Evolutionary conservation across 176 grass and related monocot genomes (phyloP).

Genomic region (Musa schizocarpa): DNA sequence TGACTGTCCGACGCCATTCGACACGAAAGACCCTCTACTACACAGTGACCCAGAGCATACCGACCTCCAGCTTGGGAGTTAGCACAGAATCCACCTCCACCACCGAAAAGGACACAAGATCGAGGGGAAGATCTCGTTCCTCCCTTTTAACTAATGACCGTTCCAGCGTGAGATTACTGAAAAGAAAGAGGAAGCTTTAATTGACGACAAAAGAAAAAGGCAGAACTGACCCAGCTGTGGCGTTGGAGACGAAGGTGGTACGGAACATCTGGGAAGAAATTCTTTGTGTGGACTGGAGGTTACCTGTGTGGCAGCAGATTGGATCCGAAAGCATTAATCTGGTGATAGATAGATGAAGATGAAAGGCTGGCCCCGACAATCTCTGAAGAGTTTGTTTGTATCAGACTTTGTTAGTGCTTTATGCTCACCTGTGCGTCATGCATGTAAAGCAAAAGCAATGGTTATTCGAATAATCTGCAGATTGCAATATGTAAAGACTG

Average conservation of each 20-base stretch:
- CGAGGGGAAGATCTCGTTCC: background rate
- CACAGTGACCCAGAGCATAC: background rate
- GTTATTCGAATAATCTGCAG: background rate
- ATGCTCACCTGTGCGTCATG: background rate
- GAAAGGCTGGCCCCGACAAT: too few species aligned
- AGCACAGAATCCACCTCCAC: slow-evolving; percentile 10
- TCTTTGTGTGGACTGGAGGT: background rate
- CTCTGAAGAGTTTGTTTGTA: background rate
- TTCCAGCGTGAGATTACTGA: too few species aligned
- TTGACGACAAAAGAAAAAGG: background rate
- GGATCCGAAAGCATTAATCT: too few species aligned
- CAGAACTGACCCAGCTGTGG: background rate
- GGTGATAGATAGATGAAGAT: too few species aligned
- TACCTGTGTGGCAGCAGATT: background rate
- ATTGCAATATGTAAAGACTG: background rate
- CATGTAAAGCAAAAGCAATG: background rate
- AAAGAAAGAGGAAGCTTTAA: background rate
- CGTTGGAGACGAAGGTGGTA: background rate
- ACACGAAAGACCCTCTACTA: background rate
- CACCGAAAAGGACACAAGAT: slow-evolving; percentile 7
- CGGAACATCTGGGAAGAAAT: background rate
- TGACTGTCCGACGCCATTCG: background rate
- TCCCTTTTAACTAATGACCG: slow-evolving; percentile 1
- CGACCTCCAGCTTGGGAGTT: background rate
- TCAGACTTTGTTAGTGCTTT: background rate